phyloP scores from a whole-genome alignment of 352 stramenopile species.

The Elongisporangium prolatum region DNA sequence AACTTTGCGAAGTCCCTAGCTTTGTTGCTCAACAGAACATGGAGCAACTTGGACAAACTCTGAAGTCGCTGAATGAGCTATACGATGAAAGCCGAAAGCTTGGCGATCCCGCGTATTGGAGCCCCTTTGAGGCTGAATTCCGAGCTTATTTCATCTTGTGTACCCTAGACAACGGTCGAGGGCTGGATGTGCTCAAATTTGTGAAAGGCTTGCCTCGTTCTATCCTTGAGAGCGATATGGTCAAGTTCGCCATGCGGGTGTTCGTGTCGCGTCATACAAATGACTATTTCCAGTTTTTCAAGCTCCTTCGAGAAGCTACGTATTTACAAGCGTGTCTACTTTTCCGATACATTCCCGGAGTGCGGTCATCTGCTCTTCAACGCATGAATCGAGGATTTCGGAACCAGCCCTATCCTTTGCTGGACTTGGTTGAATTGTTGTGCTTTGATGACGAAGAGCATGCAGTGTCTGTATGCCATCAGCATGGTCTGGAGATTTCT shows the following conservation, averaged over 20 bases:
- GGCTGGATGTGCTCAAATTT: conserved; percentile 84
- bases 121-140: conserved; percentile 83
- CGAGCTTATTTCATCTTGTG: conserved; percentile 85
- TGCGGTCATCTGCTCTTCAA: conserved; percentile 66
- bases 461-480: conserved; percentile 48
- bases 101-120: conserved; percentile 47
- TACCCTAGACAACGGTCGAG: conserved; percentile 78
- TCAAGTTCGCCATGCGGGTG: conserved; percentile 85
- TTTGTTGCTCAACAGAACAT: conserved; percentile 89
- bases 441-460: conserved; percentile 85
- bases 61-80: conserved; percentile 85
- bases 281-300: conserved; percentile 84
- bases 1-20: conserved; percentile 80
- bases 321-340: conserved; percentile 83
- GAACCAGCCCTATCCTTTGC: conserved; percentile 61
- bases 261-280: conserved; percentile 84
- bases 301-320: conserved; percentile 60
- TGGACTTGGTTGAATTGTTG: conserved; percentile 53
- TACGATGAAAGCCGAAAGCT: conserved; percentile 82
- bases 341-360: conserved; percentile 76
- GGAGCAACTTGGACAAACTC: conserved; percentile 84
- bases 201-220: conserved; percentile 61
- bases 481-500: conserved; percentile 61
- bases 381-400: conserved; percentile 78
- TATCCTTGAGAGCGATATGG: conserved; percentile 60